phyloP scores from a whole-genome alignment of 257 asterid species.

The Mitragyna speciosa region DNA sequence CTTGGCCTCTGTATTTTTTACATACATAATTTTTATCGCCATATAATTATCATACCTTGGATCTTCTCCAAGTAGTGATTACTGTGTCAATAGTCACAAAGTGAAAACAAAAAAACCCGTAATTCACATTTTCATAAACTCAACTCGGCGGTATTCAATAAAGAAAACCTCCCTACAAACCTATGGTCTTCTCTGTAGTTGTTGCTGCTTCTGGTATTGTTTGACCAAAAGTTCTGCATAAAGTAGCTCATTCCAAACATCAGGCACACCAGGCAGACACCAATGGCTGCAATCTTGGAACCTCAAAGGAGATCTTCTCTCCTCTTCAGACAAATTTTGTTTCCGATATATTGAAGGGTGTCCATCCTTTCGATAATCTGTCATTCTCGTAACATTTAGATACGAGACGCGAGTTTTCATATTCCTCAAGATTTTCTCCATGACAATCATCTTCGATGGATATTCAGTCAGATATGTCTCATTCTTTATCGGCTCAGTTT shows the following conservation, averaged over 20 bases:
- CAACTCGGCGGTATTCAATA: constrained; percentile 8
- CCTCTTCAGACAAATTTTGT: constrained; percentile 42
- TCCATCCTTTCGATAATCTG: constrained; percentile 61
- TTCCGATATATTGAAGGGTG: constrained; percentile 69
- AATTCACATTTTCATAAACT: constrained; percentile 35
- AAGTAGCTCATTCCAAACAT: constrained; percentile 66
- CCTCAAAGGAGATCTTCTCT: constrained; percentile 31
- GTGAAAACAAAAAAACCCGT: constrained; percentile 14
- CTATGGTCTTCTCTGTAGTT: constrained; percentile 24
- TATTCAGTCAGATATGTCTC: constrained; percentile 40
- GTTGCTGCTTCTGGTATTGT: constrained; percentile 36
- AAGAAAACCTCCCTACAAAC: constrained; percentile 9
- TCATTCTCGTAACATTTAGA: constrained; percentile 60
- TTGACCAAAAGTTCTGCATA: constrained; percentile 54
- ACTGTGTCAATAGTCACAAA: constrained; percentile 18
- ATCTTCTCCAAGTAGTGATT: constrained; percentile 32
- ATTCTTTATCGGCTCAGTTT: constrained; percentile 52
- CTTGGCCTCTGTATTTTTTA: neutral
- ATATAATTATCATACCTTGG: constrained; percentile 23
- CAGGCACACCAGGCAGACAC: constrained; percentile 90
- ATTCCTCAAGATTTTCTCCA: constrained; percentile 46
- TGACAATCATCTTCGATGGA: constrained; percentile 53
- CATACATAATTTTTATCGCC: constrained; percentile 6
- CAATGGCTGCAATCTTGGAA: constrained; percentile 84
- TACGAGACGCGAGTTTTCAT: constrained; percentile 46